Conservation (phyloP, 2,329 filamentous ascomycete genomes). For the Sarocladium kiliense region DNA sequence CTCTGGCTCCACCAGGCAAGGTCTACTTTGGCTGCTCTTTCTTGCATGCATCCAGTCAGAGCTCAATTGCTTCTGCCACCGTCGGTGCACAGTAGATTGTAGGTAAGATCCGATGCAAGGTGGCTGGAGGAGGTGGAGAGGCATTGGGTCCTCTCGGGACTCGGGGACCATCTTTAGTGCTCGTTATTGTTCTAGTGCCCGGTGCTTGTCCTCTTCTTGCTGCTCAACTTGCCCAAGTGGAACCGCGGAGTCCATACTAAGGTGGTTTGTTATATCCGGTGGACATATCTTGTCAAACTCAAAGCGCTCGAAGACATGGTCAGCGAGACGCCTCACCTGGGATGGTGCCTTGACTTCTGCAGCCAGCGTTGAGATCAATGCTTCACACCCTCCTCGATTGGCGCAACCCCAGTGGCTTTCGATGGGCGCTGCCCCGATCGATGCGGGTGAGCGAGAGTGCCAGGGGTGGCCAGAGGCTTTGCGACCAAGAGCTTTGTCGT, state of each 20-base stretch:
- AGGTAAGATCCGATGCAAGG: slow-evolving; percentile 5
- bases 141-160: neutral
- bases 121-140: neutral
- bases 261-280: neutral
- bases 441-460: neutral
- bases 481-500: neutral
- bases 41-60: neutral
- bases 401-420: neutral
- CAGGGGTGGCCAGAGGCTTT: neutral
- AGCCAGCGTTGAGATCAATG: neutral
- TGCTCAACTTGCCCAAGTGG: too few species aligned
- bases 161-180: neutral
- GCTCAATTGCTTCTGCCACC: slow-evolving; percentile 2
- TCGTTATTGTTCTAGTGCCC: neutral
- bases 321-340: neutral
- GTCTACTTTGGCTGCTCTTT: neutral
- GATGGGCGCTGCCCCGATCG: neutral
- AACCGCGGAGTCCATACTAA: too few species aligned
- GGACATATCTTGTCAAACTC: neutral
- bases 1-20: neutral
- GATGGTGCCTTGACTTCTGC: neutral
- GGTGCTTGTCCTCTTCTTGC: neutral
- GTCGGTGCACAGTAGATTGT: neutral
- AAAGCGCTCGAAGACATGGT: neutral
- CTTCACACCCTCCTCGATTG: neutral